Evolutionary conservation across 345 rosid genomes (phyloP), one percentile per base, ranked within the genome.

Genomic region (Populus nigra): DNA sequence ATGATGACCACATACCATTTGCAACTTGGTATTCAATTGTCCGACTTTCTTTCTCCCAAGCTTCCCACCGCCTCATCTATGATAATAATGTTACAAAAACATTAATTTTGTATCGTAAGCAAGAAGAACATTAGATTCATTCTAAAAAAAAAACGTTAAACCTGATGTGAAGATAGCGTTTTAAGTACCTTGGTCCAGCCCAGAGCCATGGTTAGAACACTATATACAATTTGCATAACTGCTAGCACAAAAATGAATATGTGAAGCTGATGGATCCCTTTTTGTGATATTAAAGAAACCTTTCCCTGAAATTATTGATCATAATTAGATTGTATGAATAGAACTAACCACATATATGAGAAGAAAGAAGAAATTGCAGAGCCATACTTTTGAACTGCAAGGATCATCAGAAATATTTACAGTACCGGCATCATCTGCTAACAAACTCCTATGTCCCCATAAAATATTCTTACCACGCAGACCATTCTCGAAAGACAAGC

Each of bases 131-230:
- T 47, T 49, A 13, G 50, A 47, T 47, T 47, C 50, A 47, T 47
- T 47, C 18, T 47, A 47, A 13, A 0, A 45, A 15, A 45, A 47
- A 47, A 0, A 47, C 50, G 15, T 47, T 47, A 15, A 49, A 49
- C 20, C 55, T 49, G 55, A 15, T 49, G 55, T 49, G 22, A 49
- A 49, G 20, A 49, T 22, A 49, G 55, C 18, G 18, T 49, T 5
- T 72, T 53, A 53, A 53, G 39, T 80, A 86, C 89, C 78, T 84
- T 86, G 53, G 85, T 80, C 73, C 83, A 82, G 11, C 85, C 89
- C 5, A 86, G 74, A 49, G 27, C 79, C 62, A 81, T 79, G 31
- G 85, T 84, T 65, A 82, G 18, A 61, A 82, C 77, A 22, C 87
- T 74, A 43, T 78, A 86, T 16, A 86, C 76, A 38, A 84, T 74